Base-by-base conservation (phyloP, 2,329 filamentous ascomycete genomes). In the Verticillium isaacii region DNA sequence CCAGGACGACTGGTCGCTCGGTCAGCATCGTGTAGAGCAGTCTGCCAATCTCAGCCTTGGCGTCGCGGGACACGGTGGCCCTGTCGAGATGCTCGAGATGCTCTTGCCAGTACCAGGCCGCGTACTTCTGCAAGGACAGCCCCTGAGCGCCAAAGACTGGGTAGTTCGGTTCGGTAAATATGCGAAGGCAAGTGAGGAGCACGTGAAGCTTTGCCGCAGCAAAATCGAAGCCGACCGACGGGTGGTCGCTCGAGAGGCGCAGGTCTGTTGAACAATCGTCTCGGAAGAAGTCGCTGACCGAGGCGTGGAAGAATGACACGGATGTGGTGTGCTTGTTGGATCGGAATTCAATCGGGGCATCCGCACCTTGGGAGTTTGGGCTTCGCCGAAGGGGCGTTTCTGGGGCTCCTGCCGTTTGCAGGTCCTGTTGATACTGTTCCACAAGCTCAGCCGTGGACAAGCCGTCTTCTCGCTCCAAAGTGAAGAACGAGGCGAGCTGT, bases 401-500 rank as follows among this genome's bases (percentile, higher is more conserved):
- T 23, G 45, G 11, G 23, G 7, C 39, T 34, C 37, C 25, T 29
- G 32, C n/a, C 12, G 5, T 4, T 25, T 52, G 45, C 19, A 62
- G 19, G 41, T 60, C 63, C 17, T 69, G 67, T 55, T 78, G 75
- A 57, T 72, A 68, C n/a, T 76, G 72, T 17, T 74, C 75, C 39
- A 77, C 69, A 1, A 78, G 66, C 54, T 79, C 77, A 17, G 78
- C 75, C 0, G 77, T 79, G 0, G 77, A 76, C 11, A 77, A 64
- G 0, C 77, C 78, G 56, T 81, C 79, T 37, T 80, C 77, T 0
- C 79, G 71, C 57, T 77, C 73, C 0, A 82, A 71, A 7, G 74
- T 75, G 50, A 82, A 82, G 56, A 82, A 81, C 58, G 77, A 80
- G 0, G 77, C 75, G 55, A 77, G 82, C 56, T 80, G 77, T 0